A percentile compares a stretch with the other conserved stretches of the same genome.
Evolutionary conservation across 371 early-diverging fungal species (phyloP).

Genomic region (Saksenaea oblongispora): DNA sequence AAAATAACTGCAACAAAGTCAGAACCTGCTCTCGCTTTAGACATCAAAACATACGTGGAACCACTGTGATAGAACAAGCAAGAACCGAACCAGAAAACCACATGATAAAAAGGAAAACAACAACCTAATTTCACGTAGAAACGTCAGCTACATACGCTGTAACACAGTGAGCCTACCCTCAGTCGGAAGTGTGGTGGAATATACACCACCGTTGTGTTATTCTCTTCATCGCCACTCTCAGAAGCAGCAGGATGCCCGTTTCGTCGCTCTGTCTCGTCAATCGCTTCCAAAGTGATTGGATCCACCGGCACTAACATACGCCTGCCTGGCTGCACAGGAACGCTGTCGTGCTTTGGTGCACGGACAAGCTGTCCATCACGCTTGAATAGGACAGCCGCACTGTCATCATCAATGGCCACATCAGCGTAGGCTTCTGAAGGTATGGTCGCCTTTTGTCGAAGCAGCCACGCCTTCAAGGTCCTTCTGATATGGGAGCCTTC

Average conservation of each 20-base stretch:
- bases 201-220: constrained; percentile 63
- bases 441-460: constrained; percentile 29
- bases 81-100: constrained; percentile 59
- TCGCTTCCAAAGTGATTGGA: constrained; percentile 56
- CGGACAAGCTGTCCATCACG: constrained; percentile 66
- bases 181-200: constrained; percentile 63
- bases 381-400: constrained; percentile 56
- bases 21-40: not conserved
- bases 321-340: constrained; percentile 68
- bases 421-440: constrained; percentile 27
- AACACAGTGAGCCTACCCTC: constrained; percentile 29
- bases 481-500: constrained; percentile 56
- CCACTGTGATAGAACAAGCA: constrained; percentile 49
- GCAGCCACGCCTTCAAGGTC: constrained; percentile 51
- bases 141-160: not conserved
- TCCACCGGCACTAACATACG: constrained; percentile 77
- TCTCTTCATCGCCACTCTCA: constrained; percentile 48
- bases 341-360: constrained; percentile 72
- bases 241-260: constrained; percentile 56
- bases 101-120: constrained; percentile 43
- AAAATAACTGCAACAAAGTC: constrained; percentile 36
- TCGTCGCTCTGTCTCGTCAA: constrained; percentile 61
- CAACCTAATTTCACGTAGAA: constrained; percentile 13
- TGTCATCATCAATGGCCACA: constrained; percentile 29
- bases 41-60: constrained; percentile 46